phyloP scores from a whole-genome alignment of 257 asterid genomes.

The Primulina eburnea region DNA sequence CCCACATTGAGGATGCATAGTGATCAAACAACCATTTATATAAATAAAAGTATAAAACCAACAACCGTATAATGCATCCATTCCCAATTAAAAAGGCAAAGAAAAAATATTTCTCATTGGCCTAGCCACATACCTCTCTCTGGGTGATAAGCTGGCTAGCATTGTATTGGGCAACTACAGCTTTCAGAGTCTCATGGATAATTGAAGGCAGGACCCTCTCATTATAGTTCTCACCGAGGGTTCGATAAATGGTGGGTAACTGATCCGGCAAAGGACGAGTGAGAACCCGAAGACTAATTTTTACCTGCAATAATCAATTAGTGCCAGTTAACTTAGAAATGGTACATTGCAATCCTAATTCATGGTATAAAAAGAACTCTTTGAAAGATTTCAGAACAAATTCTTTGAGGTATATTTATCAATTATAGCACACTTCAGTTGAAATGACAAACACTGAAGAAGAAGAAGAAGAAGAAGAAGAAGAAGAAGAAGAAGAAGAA shows the following conservation, averaged over 20 bases:
- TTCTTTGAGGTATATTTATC: neutral
- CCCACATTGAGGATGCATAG: neutral
- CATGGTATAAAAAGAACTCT: neutral
- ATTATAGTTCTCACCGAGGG: slow-evolving; percentile 35
- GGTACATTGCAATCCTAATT: neutral
- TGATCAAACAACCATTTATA: neutral
- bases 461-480: too few species aligned
- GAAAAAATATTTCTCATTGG: neutral
- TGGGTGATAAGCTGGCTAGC: slow-evolving; percentile 42
- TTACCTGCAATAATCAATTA: slow-evolving; percentile 17
- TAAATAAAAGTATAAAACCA: neutral
- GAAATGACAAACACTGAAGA: neutral
- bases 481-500: too few species aligned
- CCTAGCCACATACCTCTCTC: slow-evolving; percentile 25
- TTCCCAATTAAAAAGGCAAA: neutral
- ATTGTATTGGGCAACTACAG: slow-evolving; percentile 39
- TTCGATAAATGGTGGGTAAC: slow-evolving; percentile 29
- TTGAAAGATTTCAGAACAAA: neutral
- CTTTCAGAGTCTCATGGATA: slow-evolving; percentile 31
- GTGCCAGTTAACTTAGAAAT: neutral
- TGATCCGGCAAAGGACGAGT: slow-evolving; percentile 32
- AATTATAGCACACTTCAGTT: neutral
- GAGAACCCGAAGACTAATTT: slow-evolving; percentile 35
- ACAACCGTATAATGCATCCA: neutral
- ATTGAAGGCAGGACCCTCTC: slow-evolving; percentile 37